Base-by-base conservation (phyloP, 352 stramenopile genomes). In the Aphanomyces invadans region DNA sequence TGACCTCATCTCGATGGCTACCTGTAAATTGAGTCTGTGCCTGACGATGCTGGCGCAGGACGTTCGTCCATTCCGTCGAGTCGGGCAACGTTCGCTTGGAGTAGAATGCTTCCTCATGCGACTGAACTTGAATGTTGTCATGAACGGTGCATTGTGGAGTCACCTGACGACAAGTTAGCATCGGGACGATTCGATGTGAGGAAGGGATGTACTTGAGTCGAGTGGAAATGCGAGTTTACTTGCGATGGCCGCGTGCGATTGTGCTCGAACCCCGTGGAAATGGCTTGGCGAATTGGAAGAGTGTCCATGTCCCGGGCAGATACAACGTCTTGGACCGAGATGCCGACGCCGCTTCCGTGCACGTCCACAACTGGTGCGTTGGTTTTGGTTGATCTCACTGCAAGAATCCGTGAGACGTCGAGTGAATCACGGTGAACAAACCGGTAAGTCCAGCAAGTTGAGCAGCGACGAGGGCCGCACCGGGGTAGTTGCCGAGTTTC, bases 1-100 rank as follows among this genome's bases (percentile, higher is more conserved):
- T n/a, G n/a, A n/a, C n/a, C n/a, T n/a, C n/a, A n/a, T n/a, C n/a
- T n/a, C n/a, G n/a, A n/a, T 45, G 17, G 60, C 12, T 62, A 84
- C 77, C 77, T n/a, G 82, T 93, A 51, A 91, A 91, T 69, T 90
- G 87, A 17, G 82, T 77, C 12, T 80, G 77, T 39, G 70, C 76
- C 56, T 89, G 81, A 17, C 84, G 80, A 38, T 93, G 75, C 56
- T 80, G 82, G 48, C 82, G 84, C 61, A 93, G 70, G 19, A 91
- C 76, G 31, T 90, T 77, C 7, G 87, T 73, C 84, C 84, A 93
- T 51, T 89, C 78, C 53, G 68, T 68, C 62, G 85, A 80, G 57
- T 93, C 84, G 0, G 82, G 79, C 26, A 91, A 70, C 51, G 81
- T 80, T 7, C 75, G 79, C 48, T 78, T 72, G 29, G 90, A 76